Base-by-base conservation (phyloP, 202 grass and related monocot genomes). In the Panicum hallii region DNA sequence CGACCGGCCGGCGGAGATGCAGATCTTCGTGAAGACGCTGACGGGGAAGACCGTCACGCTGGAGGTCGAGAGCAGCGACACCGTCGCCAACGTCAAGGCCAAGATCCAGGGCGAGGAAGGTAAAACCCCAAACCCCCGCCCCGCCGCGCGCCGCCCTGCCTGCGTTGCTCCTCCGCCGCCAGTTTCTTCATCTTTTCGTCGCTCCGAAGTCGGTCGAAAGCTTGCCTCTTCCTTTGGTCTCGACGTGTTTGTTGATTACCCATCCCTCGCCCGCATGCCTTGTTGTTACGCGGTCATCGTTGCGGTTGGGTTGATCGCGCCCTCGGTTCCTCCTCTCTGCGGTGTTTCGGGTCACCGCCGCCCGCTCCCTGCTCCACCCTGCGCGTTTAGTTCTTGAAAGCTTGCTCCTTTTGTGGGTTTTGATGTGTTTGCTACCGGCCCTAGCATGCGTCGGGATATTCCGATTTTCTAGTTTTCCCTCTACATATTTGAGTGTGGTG, bases 31-130 rank as follows among this genome's bases (percentile, higher is more conserved):
- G 81, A 95, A 93, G 87, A 93, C 91, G 42, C 90, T 95, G 67
- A 93, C 93, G 1, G 94, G 94, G 71, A 97, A 97, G 91, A 97
- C 91, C 79, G 83, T 94, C 87, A 90, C 94, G 57, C 94, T 94
- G 48, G 94, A 97, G 85, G 94, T 90, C 11, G 94, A 97, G 85
- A 97, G 91, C 87, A 97, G 91, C 89, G 94, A 97, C 68, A 94
- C 87, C 82, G 77, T 97, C 79, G 91, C 90, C 88, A 93, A 90
- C 77, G 88, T 93, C 55, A 91, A 93, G 83, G 84, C 93, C 20
- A 95, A 95, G 93, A 95, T 95, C 81, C 93, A 93, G 86, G 93
- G 86, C 83, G 86, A 90, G 77, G 87, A 89, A 67, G 87, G 87
- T 85, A 74, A 16, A 4, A 52, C 10, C 0, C 16, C 63, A 34